Evolutionary conservation across 345 rosid species (phyloP).

Genomic region (Gossypium stocksii): DNA sequence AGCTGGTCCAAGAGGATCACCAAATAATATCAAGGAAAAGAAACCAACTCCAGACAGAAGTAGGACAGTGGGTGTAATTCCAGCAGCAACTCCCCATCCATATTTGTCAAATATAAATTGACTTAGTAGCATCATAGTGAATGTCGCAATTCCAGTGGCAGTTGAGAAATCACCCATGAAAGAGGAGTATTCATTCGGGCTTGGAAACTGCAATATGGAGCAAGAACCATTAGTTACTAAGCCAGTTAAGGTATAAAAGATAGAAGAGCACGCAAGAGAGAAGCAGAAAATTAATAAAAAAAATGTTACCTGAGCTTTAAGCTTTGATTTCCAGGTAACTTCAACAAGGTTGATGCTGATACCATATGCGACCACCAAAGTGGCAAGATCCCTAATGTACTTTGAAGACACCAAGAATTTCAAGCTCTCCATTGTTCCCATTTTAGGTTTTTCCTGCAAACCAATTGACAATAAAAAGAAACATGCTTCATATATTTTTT

Average conservation of each 20-base stretch:
- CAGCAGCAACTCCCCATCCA: slow-evolving; percentile 97
- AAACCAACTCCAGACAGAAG: slow-evolving; percentile 87
- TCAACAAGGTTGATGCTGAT: slow-evolving; percentile 97
- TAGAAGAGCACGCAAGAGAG: background rate
- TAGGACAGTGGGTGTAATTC: slow-evolving; percentile 82
- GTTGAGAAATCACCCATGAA: slow-evolving; percentile 99
- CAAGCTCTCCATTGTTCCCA: slow-evolving; percentile 98
- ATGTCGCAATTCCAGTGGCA: slow-evolving; percentile 82
- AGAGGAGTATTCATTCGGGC: slow-evolving; percentile 94
- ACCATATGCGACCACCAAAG: slow-evolving; percentile 96
- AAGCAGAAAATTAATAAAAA: background rate
- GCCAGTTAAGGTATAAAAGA: background rate
- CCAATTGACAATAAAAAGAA: background rate
- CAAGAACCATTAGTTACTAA: slow-evolving; percentile 3
- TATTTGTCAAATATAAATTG: slow-evolving; percentile 77
- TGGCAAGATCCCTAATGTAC: slow-evolving; percentile 91
- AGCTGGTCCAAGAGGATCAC: slow-evolving; percentile 64
- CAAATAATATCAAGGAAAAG: slow-evolving; percentile 81
- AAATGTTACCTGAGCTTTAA: slow-evolving; percentile 90
- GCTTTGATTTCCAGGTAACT: slow-evolving; percentile 98
- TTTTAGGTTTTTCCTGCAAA: slow-evolving; percentile 75
- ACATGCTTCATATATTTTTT: background rate
- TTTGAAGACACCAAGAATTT: slow-evolving; percentile 86
- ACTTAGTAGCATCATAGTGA: slow-evolving; percentile 92
- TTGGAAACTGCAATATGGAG: slow-evolving; percentile 61